These are phyloP conservation scores for Lactuca saligna DNA, from an alignment of 129 eudicot genomes.

Conservation along the genomic window DNA sequence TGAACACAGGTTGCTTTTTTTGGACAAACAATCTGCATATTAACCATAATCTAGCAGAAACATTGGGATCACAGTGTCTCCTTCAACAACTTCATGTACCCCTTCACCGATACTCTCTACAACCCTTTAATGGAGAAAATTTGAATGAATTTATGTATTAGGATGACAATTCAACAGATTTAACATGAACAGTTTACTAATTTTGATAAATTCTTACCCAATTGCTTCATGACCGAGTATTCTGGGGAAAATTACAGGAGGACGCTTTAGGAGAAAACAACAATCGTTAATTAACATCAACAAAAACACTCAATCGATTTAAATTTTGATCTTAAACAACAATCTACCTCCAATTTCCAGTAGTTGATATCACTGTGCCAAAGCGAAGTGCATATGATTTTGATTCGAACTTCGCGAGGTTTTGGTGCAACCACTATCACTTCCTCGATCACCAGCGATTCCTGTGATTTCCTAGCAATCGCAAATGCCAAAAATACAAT, in stretches of 20 bases:
- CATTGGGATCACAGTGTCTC: constrained; percentile 74
- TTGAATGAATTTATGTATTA: background rate
- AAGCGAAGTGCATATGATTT: constrained; percentile 61
- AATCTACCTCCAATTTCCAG: constrained; percentile 51
- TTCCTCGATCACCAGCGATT: constrained; percentile 63
- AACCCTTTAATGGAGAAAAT: constrained; percentile 45
- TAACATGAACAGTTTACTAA: background rate
- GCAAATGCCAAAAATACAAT: constrained; percentile 46
- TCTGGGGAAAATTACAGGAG: constrained; percentile 69
- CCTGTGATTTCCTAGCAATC: constrained; percentile 52
- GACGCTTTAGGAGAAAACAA: constrained; percentile 46
- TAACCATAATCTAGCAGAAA: constrained; percentile 78
- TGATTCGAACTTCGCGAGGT: constrained; percentile 51
- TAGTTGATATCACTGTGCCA: constrained; percentile 59
- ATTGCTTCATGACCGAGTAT: constrained; percentile 83
- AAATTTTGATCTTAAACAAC: constrained; percentile 1
- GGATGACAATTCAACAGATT: background rate
- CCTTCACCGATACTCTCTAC: constrained; percentile 87
- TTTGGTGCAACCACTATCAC: constrained; percentile 55
- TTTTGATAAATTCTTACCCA: constrained; percentile 46
- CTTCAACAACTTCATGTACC: constrained; percentile 63
- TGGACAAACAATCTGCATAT: constrained; percentile 69
- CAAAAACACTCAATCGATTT: constrained; percentile 29
- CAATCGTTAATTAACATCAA: background rate
- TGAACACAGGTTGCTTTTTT: constrained; percentile 80